A percentile compares a stretch with the other conserved stretches of the same genome.
Evolutionary conservation across 192 early-diverging fungal genomes (phyloP).

Genomic region (Backusella tuberculispora): DNA sequence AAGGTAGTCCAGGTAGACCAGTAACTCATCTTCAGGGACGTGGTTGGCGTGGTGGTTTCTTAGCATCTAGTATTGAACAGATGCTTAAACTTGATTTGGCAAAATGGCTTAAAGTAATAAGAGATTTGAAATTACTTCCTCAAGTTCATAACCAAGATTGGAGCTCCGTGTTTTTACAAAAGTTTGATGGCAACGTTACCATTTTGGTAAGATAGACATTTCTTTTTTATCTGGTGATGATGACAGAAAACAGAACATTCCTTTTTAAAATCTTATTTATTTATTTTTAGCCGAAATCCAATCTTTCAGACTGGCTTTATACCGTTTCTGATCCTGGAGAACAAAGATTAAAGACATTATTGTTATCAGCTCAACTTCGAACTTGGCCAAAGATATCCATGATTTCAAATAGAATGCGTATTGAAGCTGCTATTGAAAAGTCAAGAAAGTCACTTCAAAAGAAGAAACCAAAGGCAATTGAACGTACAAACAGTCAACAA

Average conservation of each 20-base stretch:
- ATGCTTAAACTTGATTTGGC: slow-evolving; percentile 82
- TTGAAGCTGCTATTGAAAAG: slow-evolving; percentile 71
- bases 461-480: neutral
- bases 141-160: slow-evolving; percentile 76
- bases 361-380: slow-evolving; percentile 61
- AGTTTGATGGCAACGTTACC: slow-evolving; percentile 89
- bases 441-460: slow-evolving; percentile 35
- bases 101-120: slow-evolving; percentile 82
- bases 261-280: neutral
- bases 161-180: slow-evolving; percentile 85
- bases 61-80: slow-evolving; percentile 78
- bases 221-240: neutral
- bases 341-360: slow-evolving; percentile 55
- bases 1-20: slow-evolving; percentile 78
- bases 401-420: slow-evolving; percentile 72
- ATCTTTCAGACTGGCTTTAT: slow-evolving; percentile 63
- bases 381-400: slow-evolving; percentile 81
- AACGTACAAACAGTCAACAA: neutral
- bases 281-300: slow-evolving; percentile 54
- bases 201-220: slow-evolving; percentile 58
- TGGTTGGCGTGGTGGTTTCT: slow-evolving; percentile 90
- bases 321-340: slow-evolving; percentile 69
- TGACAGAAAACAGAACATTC: neutral
- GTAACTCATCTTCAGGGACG: slow-evolving; percentile 69
- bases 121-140: slow-evolving; percentile 83